Conservation (phyloP, 352 stramenopile genomes). For the Pythium sp. region DNA sequence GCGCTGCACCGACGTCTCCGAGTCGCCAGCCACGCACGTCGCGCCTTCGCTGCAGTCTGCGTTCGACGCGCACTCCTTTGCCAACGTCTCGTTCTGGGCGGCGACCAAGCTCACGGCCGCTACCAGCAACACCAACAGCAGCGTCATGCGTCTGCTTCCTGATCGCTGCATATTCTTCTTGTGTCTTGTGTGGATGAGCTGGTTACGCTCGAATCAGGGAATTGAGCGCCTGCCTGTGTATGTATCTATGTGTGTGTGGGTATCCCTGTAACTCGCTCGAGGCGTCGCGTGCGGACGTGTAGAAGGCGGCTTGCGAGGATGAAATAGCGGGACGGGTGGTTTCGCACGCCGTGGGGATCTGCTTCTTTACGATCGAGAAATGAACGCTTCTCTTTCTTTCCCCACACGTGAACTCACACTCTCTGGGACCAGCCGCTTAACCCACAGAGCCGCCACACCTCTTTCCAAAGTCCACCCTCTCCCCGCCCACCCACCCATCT, state of each 20-base stretch:
- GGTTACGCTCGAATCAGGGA: not conserved
- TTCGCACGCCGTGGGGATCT: slow-evolving; percentile 3
- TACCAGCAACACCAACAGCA: slow-evolving; percentile 20
- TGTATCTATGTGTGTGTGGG: not conserved
- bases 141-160: slow-evolving; percentile 2
- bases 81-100: slow-evolving; percentile 24
- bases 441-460: not conserved
- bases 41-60: slow-evolving; percentile 58
- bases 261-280: slow-evolving; percentile 2
- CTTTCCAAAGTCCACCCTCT: slow-evolving; percentile 3
- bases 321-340: not conserved
- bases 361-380: not conserved
- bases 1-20: slow-evolving; percentile 49
- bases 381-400: not conserved
- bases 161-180: slow-evolving; percentile 3
- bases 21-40: slow-evolving; percentile 75
- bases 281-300: not conserved
- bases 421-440: not conserved
- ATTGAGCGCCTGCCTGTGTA: not conserved
- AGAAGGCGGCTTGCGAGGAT: not conserved
- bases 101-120: not conserved
- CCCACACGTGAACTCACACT: not conserved
- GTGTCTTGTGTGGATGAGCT: not conserved
- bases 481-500: slow-evolving; percentile 1
- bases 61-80: slow-evolving; percentile 56